Percentiles rank a stretch among this genome's conserved stretches.
Conservation (phyloP, 73 alveolate genomes). For the Paramecium sexaurelia region DNA sequence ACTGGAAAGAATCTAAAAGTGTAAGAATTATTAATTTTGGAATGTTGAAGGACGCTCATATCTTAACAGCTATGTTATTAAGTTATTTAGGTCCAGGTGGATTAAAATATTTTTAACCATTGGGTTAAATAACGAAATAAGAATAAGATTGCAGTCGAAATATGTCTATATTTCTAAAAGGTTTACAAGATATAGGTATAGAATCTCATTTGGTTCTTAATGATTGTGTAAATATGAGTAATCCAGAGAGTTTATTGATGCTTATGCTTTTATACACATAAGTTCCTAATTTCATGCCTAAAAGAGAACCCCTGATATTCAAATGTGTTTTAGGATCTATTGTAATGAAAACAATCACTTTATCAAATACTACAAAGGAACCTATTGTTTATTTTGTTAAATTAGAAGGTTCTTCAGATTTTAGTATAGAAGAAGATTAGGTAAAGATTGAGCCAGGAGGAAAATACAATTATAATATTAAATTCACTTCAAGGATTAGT, state of each 20-base stretch:
- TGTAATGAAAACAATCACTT: constrained; percentile 87
- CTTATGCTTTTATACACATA: constrained; percentile 83
- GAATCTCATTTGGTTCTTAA: constrained; percentile 72
- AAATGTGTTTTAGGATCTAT: constrained; percentile 90
- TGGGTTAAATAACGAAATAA: constrained; percentile 67
- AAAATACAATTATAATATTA: constrained; percentile 85
- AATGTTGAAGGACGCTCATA: constrained; percentile 77
- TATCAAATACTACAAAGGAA: constrained; percentile 88
- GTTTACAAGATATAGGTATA: constrained; percentile 81
- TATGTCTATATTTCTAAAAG: constrained; percentile 76
- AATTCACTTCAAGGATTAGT: constrained; percentile 83
- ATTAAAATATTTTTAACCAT: background rate
- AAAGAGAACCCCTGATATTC: constrained; percentile 81
- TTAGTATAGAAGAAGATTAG: constrained; percentile 79
- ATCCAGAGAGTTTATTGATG: constrained; percentile 88
- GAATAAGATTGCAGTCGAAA: constrained; percentile 74
- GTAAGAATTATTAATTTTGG: constrained; percentile 74
- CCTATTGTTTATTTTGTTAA: constrained; percentile 89
- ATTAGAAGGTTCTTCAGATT: constrained; percentile 89
- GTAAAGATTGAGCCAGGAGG: constrained; percentile 86
- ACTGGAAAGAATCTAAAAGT: constrained; percentile 75
- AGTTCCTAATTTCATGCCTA: constrained; percentile 93
- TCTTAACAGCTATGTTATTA: constrained; percentile 71
- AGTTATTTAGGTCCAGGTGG: constrained; percentile 56
- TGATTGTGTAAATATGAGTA: constrained; percentile 83